Conservation (phyloP, 768 basidiomycete species). For the Tylopilus cervinicoccineus region DNA sequence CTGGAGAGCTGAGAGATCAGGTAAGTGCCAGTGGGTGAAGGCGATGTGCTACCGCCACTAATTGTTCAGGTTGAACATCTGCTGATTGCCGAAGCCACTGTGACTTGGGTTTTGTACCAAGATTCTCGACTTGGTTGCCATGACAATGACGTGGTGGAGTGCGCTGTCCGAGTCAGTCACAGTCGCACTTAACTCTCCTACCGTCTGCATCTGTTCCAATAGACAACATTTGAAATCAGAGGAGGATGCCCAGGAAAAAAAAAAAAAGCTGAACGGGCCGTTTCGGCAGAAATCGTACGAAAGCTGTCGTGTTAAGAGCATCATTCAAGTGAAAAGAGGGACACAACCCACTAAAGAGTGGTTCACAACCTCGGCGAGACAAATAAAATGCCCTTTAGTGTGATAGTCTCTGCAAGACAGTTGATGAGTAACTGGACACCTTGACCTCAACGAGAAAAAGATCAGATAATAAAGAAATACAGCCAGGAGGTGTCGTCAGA, state of each 20-base stretch:
- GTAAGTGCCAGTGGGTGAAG: no score
- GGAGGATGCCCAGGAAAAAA: conserved; percentile 60
- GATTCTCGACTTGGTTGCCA: no score
- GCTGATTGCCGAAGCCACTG: no score
- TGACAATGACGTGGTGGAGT: no score
- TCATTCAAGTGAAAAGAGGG: not conserved
- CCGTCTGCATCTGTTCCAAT: no score
- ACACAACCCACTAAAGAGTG: not conserved
- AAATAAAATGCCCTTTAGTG: not conserved
- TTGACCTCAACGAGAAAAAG: no score
- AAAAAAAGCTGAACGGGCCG: conserved; percentile 76
- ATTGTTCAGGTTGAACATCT: no score
- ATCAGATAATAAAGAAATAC: conserved; percentile 14
- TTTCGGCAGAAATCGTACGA: conserved; percentile 78
- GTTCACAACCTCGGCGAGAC: not conserved
- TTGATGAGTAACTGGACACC: conserved; percentile 1
- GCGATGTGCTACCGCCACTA: no score
- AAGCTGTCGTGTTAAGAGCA: conserved; percentile 46
- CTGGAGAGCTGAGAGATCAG: no score
- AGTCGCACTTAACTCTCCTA: no score
- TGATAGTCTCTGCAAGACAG: not conserved
- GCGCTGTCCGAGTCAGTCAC: no score
- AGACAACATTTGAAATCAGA: conserved; percentile 42
- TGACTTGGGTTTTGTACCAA: no score
- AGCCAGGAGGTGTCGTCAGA: conserved; percentile 14